Evolutionary conservation across 306 rosid species (phyloP).

Genomic region (Vigna hirtella): DNA sequence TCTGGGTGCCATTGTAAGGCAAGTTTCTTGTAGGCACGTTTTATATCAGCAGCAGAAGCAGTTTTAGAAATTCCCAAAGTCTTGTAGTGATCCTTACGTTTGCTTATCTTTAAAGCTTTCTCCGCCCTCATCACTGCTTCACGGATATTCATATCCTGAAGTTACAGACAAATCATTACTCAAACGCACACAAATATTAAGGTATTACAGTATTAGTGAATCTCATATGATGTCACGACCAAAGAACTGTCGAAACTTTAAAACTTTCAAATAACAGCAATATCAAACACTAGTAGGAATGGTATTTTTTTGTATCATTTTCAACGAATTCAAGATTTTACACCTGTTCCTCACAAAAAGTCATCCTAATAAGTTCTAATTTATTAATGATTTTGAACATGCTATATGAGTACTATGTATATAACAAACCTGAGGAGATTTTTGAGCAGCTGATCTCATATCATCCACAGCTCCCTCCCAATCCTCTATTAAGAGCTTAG

Average conservation of each 20-base stretch:
- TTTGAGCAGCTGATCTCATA: conserved; percentile 89
- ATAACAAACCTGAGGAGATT: conserved; percentile 83
- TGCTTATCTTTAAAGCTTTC: conserved; percentile 96
- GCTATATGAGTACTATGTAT: conserved; percentile 21
- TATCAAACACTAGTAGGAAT: neutral
- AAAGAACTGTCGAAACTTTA: neutral
- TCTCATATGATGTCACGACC: conserved; percentile 30
- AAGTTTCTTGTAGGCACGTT: conserved; percentile 97
- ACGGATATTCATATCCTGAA: conserved; percentile 93
- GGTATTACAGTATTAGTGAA: neutral
- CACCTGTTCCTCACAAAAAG: conserved; percentile 13
- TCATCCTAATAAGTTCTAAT: neutral
- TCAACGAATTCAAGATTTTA: conserved; percentile 32
- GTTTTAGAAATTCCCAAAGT: conserved; percentile 88
- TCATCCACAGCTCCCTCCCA: conserved; percentile 99
- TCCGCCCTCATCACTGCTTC: conserved; percentile 87
- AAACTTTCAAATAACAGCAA: conserved; percentile 17
- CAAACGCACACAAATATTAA: conserved; percentile 26
- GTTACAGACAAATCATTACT: conserved; percentile 36
- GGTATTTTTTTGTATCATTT: neutral
- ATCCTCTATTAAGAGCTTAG: conserved; percentile 90
- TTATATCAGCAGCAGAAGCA: conserved; percentile 80
- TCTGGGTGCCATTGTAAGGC: conserved; percentile 99
- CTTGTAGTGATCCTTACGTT: conserved; percentile 97
- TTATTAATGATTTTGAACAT: conserved; percentile 33